phyloP scores from a whole-genome alignment of 2,329 filamentous ascomycete genomes.

The Fusarium phyllophilum region DNA sequence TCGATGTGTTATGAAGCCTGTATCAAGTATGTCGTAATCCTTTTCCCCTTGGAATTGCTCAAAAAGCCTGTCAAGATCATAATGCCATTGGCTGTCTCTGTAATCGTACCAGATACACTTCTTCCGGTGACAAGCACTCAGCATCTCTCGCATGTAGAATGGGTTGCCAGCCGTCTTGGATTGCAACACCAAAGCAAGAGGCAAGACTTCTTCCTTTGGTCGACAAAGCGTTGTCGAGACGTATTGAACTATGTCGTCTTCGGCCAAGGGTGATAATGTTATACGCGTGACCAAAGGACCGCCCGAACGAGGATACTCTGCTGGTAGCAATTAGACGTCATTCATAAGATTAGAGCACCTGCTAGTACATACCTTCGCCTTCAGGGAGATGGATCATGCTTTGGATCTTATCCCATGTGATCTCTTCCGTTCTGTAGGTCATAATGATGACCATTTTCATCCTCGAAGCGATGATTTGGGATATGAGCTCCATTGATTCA shows the following conservation, averaged over 20 bases:
- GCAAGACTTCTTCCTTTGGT: constrained; percentile 75
- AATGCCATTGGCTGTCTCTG: constrained; percentile 83
- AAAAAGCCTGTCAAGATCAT: constrained; percentile 86
- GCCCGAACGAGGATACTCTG: constrained; percentile 57
- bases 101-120: constrained; percentile 94
- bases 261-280: constrained; percentile 75
- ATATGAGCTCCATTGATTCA: constrained; percentile 85
- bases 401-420: constrained; percentile 65
- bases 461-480: constrained; percentile 80
- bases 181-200: constrained; percentile 85
- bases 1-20: constrained; percentile 82
- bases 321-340: constrained; percentile 33
- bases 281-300: constrained; percentile 74
- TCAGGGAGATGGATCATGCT: constrained; percentile 65
- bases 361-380: constrained; percentile 57
- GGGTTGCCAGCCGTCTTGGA: constrained; percentile 90
- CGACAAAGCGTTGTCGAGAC: constrained; percentile 84
- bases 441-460: constrained; percentile 86
- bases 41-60: constrained; percentile 83
- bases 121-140: constrained; percentile 86
- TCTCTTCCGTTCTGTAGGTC: constrained; percentile 76
- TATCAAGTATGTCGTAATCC: constrained; percentile 82
- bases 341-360: background rate
- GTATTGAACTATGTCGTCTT: constrained; percentile 84
- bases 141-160: constrained; percentile 91